Evolutionary conservation across 441 rosid genomes (phyloP).

Genomic region (Gossypium schwendimanii): DNA sequence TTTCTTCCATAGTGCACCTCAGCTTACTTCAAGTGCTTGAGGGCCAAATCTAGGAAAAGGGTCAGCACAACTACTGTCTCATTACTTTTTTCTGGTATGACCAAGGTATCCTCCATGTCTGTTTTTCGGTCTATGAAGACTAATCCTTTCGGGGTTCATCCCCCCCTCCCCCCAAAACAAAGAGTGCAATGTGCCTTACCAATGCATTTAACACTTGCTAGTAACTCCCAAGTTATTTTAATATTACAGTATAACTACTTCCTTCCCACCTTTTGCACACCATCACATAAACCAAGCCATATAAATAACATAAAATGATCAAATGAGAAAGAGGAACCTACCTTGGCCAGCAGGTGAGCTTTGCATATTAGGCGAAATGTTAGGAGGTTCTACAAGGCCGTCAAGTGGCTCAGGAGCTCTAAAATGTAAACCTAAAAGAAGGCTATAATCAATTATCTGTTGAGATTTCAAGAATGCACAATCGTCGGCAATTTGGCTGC

Average conservation of each 20-base stretch:
- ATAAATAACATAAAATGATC: constrained; percentile 2
- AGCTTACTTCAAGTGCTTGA: not conserved
- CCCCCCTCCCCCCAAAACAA: too few species aligned
- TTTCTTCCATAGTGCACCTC: not conserved
- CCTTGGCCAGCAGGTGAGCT: constrained; percentile 48
- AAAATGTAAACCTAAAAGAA: constrained; percentile 86
- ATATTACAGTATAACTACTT: not conserved
- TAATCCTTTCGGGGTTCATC: too few species aligned
- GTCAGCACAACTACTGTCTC: not conserved
- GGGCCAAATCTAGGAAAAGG: constrained; percentile 3
- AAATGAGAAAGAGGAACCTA: constrained; percentile 21
- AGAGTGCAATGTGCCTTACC: too few species aligned
- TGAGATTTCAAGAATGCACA: constrained; percentile 81
- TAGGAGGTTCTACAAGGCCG: constrained; percentile 49
- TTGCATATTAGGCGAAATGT: constrained; percentile 33
- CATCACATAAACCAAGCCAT: not conserved
- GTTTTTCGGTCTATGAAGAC: too few species aligned
- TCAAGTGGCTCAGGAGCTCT: constrained; percentile 79
- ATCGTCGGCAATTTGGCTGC: constrained; percentile 78
- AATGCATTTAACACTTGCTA: too few species aligned
- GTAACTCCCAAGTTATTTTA: not conserved
- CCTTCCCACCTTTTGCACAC: not conserved
- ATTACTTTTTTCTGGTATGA: too few species aligned
- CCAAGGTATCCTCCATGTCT: too few species aligned
- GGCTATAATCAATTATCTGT: constrained; percentile 89